phyloP scores from a whole-genome alignment of 2,329 filamentous ascomycete species.

The Ambrosiella cleistominuta region DNA sequence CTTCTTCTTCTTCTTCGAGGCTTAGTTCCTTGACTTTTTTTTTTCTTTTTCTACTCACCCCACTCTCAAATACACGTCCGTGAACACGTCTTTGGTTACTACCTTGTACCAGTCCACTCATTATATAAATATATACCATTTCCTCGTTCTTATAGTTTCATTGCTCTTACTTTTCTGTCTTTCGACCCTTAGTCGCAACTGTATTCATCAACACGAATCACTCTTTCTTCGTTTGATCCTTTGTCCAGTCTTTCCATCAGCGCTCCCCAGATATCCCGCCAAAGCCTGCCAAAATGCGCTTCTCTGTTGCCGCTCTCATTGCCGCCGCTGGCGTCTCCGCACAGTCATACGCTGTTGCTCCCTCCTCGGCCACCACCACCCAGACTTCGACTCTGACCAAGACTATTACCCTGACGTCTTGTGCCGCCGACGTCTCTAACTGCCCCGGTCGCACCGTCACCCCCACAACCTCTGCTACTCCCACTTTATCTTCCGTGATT shows the following conservation, averaged over 20 bases:
- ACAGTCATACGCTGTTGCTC: not conserved
- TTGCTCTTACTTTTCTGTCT: not conserved
- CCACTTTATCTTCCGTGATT: not conserved
- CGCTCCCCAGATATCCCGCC: not conserved
- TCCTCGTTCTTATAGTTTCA: not conserved
- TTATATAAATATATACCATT: conserved; percentile 7
- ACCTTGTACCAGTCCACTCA: conserved; percentile 9
- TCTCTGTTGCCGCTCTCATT: conserved; percentile 11
- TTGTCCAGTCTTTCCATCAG: not conserved
- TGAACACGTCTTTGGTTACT: not conserved
- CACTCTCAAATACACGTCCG: not conserved
- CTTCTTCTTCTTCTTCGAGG: not conserved
- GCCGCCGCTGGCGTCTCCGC: conserved; percentile 4
- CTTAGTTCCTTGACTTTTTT: conserved; percentile 5
- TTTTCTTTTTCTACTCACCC: not conserved
- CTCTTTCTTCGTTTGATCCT: conserved; percentile 11
- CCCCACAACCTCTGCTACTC: not conserved
- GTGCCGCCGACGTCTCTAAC: conserved; percentile 13
- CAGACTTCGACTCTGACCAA: conserved; percentile 13
- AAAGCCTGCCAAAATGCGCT: conserved; percentile 10
- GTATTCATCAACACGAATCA: conserved; percentile 5
- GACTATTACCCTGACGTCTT: conserved; percentile 14
- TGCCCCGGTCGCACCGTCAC: conserved; percentile 10
- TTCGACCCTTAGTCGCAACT: conserved; percentile 1
- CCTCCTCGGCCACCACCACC: conserved; percentile 10